These are phyloP conservation scores for Mucor racemosus DNA, from an alignment of 371 early-diverging fungal genomes.

Conservation along the genomic window DNA sequence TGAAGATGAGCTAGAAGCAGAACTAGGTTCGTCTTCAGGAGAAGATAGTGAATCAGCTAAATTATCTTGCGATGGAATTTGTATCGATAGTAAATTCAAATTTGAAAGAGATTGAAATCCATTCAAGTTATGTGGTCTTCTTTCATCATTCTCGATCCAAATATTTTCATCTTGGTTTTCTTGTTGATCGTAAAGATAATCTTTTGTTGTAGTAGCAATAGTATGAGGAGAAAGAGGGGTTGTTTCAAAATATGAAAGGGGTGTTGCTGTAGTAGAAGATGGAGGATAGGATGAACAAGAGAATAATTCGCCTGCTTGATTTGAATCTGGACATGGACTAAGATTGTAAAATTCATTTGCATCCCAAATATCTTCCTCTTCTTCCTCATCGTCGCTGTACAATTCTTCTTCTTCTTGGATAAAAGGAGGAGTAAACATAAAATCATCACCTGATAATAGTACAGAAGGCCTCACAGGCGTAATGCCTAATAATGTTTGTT, in stretches of 20 bases:
- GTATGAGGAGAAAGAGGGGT: background rate
- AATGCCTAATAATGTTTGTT: conserved; percentile 49
- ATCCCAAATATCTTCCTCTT: background rate
- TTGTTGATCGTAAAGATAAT: conserved; percentile 6
- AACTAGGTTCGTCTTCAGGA: conserved; percentile 10
- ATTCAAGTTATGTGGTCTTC: background rate
- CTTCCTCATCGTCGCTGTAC: conserved; percentile 12
- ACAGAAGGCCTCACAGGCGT: conserved; percentile 42
- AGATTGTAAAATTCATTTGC: conserved; percentile 17
- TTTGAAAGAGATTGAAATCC: background rate
- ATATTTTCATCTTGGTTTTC: conserved; percentile 8
- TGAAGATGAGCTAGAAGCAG: conserved; percentile 1
- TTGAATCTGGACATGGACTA: conserved; percentile 27
- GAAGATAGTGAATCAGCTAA: background rate
- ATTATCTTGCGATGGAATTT: conserved; percentile 8
- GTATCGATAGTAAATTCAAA: conserved; percentile 1
- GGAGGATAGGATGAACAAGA: background rate
- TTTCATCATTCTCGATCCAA: conserved; percentile 19
- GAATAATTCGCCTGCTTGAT: conserved; percentile 10
- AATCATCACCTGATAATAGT: conserved; percentile 49
- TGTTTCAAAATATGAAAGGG: conserved; percentile 13
- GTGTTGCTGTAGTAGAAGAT: background rate
- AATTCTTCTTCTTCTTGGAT: conserved; percentile 22
- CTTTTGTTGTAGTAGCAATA: conserved; percentile 5
- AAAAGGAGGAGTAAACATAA: conserved; percentile 53